Base-by-base conservation (phyloP, 2,329 filamentous ascomycete species). In the Sclerotinia nivalis region DNA sequence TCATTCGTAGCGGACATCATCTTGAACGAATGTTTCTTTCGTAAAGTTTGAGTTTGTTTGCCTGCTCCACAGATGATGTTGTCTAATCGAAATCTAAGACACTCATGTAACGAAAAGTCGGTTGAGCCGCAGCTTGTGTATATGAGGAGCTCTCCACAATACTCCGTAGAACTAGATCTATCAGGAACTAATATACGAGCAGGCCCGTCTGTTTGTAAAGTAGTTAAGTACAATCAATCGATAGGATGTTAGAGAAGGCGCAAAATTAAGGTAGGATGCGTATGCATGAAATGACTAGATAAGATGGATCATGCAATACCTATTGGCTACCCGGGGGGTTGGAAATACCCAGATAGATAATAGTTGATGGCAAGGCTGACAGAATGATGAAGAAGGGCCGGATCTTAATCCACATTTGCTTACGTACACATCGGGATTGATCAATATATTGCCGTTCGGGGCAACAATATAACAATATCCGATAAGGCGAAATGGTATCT, bases 1-100 rank as follows among this genome's bases (percentile, higher is more conserved):
- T 90, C 88, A 78, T 86, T 88, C 10, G 84, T 87, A 74, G 88
- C 89, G 80, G 88, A 88, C 88, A 90, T 90, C 86, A 89, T 90
- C 79, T 74, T 77, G 73, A 58, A 47, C n/a, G 56, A 52, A 9
- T n/a, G n/a, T 50, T 43, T 37, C 43, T 34, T 55, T 18, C 2
- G 20, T 52, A 22, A 9, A 22, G n/a, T n/a, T 43, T 55, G 37
- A 28, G n/a, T 13, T 8, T 31, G 22, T 25, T 37, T 37, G 28
- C 59, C 25, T 50, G 10, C 45, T 50, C 60, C 28, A 64, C 45
- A 34, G 45, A n/a, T 49, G 45, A 50, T 37, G 60, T 10, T 62
- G 60, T 50, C 60, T 62, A 34, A 62, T 50, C 28, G 20, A 37
- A 49, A 62, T 62, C 20, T 50, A 64, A 64, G 60, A 62, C 60